Evolutionary conservation across 495 filamentous ascomycete species (phyloP).

Genomic region (Podospora australis): DNA sequence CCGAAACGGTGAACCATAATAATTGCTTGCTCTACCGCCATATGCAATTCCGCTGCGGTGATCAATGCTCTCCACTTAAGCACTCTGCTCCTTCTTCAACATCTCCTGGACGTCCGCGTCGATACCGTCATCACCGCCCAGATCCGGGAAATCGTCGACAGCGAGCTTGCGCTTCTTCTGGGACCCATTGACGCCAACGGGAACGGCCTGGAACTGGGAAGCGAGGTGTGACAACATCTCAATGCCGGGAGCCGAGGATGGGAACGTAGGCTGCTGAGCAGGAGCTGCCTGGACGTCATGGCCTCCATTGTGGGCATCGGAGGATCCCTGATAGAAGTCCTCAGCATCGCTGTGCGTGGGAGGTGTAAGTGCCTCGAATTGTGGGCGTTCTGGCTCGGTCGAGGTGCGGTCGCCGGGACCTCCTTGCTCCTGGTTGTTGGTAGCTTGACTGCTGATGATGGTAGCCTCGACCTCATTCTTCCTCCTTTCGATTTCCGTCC

Average conservation of each 20-base stretch:
- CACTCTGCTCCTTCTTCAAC: conserved; percentile 46
- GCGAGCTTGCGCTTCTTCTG: conserved; percentile 76
- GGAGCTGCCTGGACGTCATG: conserved; percentile 13
- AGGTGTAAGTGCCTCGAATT: conserved; percentile 79
- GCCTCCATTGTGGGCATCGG: conserved; percentile 26
- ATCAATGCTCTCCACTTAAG: neutral
- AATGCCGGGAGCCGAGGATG: conserved; percentile 35
- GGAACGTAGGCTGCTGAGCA: conserved; percentile 23
- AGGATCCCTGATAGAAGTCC: conserved; percentile 16
- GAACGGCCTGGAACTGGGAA: conserved; percentile 38
- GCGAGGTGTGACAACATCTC: conserved; percentile 49
- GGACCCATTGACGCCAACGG: conserved; percentile 41
- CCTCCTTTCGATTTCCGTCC: conserved; percentile 61
- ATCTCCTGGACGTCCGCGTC: conserved; percentile 82
- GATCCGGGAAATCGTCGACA: conserved; percentile 59
- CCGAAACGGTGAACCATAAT: too few species aligned
- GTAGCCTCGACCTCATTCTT: conserved; percentile 82
- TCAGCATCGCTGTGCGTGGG: conserved; percentile 40
- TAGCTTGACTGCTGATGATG: conserved; percentile 74
- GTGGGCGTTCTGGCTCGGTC: conserved; percentile 57
- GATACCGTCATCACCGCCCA: conserved; percentile 64
- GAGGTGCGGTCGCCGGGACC: conserved; percentile 27
- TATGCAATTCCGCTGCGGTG: too few species aligned
- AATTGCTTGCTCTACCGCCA: too few species aligned
- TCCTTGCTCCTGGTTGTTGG: conserved; percentile 34